These are phyloP conservation scores for Penicillium manginii DNA, from an alignment of 495 filamentous ascomycete genomes.

Conservation along the genomic window DNA sequence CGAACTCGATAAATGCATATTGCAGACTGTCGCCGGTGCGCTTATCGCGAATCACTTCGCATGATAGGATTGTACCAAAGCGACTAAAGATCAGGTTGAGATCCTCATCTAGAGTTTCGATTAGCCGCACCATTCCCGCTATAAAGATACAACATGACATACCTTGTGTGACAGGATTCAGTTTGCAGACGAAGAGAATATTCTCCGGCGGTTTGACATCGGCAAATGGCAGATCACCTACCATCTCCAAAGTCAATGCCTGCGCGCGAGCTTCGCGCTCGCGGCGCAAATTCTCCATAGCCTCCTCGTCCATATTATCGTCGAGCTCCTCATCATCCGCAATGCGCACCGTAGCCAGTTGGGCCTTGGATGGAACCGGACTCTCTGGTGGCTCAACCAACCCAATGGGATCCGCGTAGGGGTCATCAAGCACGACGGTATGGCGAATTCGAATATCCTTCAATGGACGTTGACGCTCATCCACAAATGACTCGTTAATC, in stretches of 20 bases:
- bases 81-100: conserved; percentile 94
- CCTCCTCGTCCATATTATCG: conserved; percentile 76
- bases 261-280: conserved; percentile 94
- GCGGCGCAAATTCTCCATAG: conserved; percentile 76
- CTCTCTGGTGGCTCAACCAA: conserved; percentile 76
- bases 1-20: conserved; percentile 98
- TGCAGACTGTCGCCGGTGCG: conserved; percentile 94
- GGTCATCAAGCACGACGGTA: conserved; percentile 87
- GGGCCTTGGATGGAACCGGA: conserved; percentile 80
- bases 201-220: conserved; percentile 98
- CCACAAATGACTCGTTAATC: conserved; percentile 87
- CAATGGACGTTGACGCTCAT: conserved; percentile 80
- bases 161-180: conserved; percentile 93
- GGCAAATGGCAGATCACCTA: conserved; percentile 95
- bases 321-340: conserved; percentile 83
- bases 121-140: not conserved
- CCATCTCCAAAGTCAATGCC: conserved; percentile 94
- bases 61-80: conserved; percentile 93
- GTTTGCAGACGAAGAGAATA: conserved; percentile 96
- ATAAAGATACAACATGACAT: conserved; percentile 15
- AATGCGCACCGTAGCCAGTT: conserved; percentile 88
- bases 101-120: conserved; percentile 72
- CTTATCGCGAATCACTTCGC: conserved; percentile 94
- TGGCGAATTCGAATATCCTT: conserved; percentile 93
- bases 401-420: conserved; percentile 76